Evolutionary conservation across 257 asterid species (phyloP).

Genomic region (Ballota nigra): DNA sequence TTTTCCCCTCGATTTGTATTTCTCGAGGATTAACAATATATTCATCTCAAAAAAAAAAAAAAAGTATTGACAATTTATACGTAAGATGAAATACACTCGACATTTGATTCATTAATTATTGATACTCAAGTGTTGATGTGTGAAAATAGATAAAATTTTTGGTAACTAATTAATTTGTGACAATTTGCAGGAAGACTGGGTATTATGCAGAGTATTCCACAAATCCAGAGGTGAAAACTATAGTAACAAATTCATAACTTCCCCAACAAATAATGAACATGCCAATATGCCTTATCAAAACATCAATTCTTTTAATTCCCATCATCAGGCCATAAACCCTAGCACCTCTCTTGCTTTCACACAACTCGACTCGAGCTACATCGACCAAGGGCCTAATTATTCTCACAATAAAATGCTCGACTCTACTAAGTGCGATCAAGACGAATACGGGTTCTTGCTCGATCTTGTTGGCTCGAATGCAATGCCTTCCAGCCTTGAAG

Average conservation of each 20-base stretch:
- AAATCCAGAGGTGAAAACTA: constrained; percentile 54
- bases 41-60: too few species aligned
- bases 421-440: constrained; percentile 28
- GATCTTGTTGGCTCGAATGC: constrained; percentile 31
- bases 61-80: too few species aligned
- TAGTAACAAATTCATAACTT: constrained; percentile 28
- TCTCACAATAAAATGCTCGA: constrained; percentile 17
- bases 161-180: background rate
- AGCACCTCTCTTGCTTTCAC: constrained; percentile 30
- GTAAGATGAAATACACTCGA: too few species aligned
- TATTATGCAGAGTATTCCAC: constrained; percentile 78
- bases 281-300: constrained; percentile 17
- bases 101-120: too few species aligned
- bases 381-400: constrained; percentile 15
- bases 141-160: background rate
- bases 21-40: too few species aligned
- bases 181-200: constrained; percentile 86
- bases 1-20: too few species aligned
- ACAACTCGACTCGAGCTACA: constrained; percentile 6
- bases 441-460: constrained; percentile 40
- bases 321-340: constrained; percentile 30
- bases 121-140: background rate
- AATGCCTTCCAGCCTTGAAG: constrained; percentile 19
- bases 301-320: constrained; percentile 21
- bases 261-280: constrained; percentile 23